A percentile compares a stretch with the other conserved stretches of the same genome.
These are phyloP conservation scores for Penicillium sp. DNA, from an alignment of 2,329 filamentous ascomycete genomes.

Conservation along the genomic window DNA sequence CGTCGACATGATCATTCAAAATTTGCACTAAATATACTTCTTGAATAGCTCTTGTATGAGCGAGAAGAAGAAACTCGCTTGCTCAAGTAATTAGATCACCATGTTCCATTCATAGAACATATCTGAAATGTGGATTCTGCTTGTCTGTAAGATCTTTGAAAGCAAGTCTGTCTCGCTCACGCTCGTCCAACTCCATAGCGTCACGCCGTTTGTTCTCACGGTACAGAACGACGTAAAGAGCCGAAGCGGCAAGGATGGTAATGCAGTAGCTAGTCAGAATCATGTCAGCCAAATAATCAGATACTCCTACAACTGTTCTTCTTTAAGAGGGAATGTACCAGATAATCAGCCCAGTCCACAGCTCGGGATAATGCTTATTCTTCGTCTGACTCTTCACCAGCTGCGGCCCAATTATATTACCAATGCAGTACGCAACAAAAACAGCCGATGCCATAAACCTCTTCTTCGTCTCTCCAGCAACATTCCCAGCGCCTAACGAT, in stretches of 20 bases:
- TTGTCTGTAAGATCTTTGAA: conserved; percentile 67
- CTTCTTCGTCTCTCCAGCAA: conserved; percentile 74
- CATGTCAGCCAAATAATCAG: too few relatives aligned
- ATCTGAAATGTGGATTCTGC: conserved; percentile 64
- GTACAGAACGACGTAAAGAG: conserved; percentile 57
- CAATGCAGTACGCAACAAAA: conserved; percentile 71
- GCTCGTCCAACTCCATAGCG: conserved; percentile 50
- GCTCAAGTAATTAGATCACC: too few relatives aligned
- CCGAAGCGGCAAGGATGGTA: conserved; percentile 55
- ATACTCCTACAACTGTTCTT: too few relatives aligned
- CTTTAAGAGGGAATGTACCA: too few relatives aligned
- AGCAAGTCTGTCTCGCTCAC: conserved; percentile 60
- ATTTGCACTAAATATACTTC: too few relatives aligned
- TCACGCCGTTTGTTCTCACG: conserved; percentile 56
- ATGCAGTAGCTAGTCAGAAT: conserved; percentile 33
- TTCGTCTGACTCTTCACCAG: conserved; percentile 64
- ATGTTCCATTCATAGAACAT: conserved; percentile 53
- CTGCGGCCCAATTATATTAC: conserved; percentile 73
- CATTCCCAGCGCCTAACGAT: conserved; percentile 60
- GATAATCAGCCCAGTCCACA: conserved; percentile 67
- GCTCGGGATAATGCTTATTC: conserved; percentile 62
- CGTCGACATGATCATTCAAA: too few relatives aligned
- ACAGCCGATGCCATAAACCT: conserved; percentile 70
- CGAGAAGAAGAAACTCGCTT: too few relatives aligned
- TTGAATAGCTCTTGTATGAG: too few relatives aligned